phyloP scores from a whole-genome alignment of 2,329 filamentous ascomycete species.

The Fusarium proliferatum region DNA sequence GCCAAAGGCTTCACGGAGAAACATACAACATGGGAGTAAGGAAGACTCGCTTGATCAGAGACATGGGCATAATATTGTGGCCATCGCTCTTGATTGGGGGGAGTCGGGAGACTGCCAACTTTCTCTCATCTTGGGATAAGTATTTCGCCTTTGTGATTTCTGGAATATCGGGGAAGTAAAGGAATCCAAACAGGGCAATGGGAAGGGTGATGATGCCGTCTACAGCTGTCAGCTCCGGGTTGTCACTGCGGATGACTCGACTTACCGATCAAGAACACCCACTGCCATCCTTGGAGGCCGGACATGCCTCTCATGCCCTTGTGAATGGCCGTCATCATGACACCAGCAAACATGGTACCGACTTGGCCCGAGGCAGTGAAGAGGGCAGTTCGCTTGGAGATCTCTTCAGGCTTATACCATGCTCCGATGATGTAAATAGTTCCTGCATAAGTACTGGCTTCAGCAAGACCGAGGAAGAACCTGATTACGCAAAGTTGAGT shows the following conservation, averaged over 20 bases:
- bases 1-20: accelerated
- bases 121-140: constrained; percentile 48
- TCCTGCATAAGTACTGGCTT: constrained; percentile 46
- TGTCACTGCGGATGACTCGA: accelerated
- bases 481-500: constrained; percentile 45
- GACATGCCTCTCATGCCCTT: constrained; percentile 51
- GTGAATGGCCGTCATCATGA: constrained; percentile 62
- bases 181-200: constrained; percentile 37
- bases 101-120: constrained; percentile 45
- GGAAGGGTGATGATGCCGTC: constrained; percentile 42
- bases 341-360: constrained; percentile 68
- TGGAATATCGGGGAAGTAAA: constrained; percentile 44
- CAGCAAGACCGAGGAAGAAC: constrained; percentile 45
- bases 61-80: constrained; percentile 48
- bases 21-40: constrained; percentile 43
- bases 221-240: not conserved
- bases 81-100: constrained; percentile 49
- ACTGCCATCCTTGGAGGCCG: constrained; percentile 61
- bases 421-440: constrained; percentile 53
- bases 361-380: constrained; percentile 68
- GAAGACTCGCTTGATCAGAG: constrained; percentile 45
- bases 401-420: constrained; percentile 67
- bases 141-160: constrained; percentile 51
- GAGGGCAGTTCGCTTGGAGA: constrained; percentile 68
- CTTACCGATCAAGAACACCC: constrained; percentile 48